phyloP scores from a whole-genome alignment of 2,329 filamentous ascomycete species.

The Colletotrichum sp. region DNA sequence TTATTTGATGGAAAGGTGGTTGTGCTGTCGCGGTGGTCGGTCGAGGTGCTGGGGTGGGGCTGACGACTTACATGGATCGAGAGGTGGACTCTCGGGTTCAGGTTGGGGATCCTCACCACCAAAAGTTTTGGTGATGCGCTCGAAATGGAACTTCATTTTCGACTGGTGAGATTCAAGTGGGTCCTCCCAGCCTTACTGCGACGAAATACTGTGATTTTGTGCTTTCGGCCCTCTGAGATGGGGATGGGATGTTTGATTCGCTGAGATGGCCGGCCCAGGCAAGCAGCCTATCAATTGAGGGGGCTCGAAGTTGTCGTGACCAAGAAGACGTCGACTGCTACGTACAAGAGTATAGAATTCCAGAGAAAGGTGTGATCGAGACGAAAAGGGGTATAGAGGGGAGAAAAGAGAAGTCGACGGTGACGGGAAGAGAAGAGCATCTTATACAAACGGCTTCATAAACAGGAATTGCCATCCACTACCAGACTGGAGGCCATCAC shows the following conservation, averaged over 20 bases:
- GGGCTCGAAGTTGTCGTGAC: no score
- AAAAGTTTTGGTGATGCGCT: not conserved
- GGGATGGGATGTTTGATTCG: no score
- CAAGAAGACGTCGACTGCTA: not conserved
- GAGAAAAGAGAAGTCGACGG: no score
- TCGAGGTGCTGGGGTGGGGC: not conserved
- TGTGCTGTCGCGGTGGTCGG: not conserved
- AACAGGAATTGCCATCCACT: not conserved
- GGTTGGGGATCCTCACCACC: not conserved
- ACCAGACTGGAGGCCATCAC: not conserved
- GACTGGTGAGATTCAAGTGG: not conserved
- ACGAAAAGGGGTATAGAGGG: no score
- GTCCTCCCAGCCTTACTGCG: no score
- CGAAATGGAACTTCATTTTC: not conserved
- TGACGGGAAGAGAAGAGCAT: not conserved
- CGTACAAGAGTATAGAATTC: rapidly evolving
- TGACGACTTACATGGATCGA: not conserved
- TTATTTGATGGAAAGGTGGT: not conserved
- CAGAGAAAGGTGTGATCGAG: not conserved
- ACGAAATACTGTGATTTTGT: no score
- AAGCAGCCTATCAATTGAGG: no score
- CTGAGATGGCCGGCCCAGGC: no score
- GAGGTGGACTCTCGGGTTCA: not conserved
- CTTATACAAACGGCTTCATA: not conserved
- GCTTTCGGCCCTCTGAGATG: no score